Percentiles rank a stretch among this genome's conserved stretches.
Conservation (phyloP, 164 flowering plant species). For the Umbellularia californica region DNA sequence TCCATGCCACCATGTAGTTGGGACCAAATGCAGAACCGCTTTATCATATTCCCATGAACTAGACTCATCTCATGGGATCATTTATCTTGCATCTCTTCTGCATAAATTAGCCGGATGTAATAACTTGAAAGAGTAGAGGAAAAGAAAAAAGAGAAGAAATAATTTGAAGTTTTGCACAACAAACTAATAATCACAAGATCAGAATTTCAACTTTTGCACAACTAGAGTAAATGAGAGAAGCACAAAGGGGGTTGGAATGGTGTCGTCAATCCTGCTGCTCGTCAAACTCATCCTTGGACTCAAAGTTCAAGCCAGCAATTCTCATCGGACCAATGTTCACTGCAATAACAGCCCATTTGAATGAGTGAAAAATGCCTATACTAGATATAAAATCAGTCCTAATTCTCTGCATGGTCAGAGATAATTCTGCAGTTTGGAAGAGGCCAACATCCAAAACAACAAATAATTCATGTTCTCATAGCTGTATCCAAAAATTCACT, state of each 20-base stretch:
- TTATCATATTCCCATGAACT: too few species aligned
- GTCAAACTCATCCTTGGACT: slow-evolving; percentile 30
- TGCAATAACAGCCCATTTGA: slow-evolving; percentile 25
- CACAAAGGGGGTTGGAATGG: background rate
- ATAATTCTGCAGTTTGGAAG: too few species aligned
- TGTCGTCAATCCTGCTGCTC: slow-evolving; percentile 1
- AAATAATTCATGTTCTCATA: background rate
- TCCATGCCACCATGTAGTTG: too few species aligned
- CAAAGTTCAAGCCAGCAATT: slow-evolving; percentile 64
- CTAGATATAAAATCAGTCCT: background rate
- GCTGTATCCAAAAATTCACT: background rate
- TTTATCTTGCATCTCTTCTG: too few species aligned
- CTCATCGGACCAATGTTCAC: slow-evolving; percentile 79
- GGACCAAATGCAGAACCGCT: too few species aligned
- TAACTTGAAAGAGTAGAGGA: too few species aligned
- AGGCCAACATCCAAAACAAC: too few species aligned
- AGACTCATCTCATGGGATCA: too few species aligned
- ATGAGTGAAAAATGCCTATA: background rate
- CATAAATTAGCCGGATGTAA: too few species aligned
- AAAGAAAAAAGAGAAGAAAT: too few species aligned
- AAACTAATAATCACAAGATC: background rate
- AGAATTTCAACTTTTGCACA: background rate
- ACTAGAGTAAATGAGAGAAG: background rate
- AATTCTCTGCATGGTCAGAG: too few species aligned
- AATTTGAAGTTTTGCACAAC: background rate